phyloP scores from a whole-genome alignment of 2,329 filamentous ascomycete species.

The Colletotrichum viniferum region DNA sequence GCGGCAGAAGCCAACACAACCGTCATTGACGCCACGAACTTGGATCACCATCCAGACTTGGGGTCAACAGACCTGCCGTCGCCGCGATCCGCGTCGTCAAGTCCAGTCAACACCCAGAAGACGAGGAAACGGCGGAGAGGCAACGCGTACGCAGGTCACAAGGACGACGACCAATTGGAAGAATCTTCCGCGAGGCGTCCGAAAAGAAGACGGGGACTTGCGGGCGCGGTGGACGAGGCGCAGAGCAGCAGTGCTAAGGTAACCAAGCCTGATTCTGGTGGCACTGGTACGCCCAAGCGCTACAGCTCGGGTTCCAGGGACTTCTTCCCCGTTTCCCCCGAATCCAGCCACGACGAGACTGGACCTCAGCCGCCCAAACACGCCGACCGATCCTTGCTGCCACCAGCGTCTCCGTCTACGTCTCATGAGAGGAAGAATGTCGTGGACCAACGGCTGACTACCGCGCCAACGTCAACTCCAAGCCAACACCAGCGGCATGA shows the following conservation, averaged over 20 bases:
- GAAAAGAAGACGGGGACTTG: neutral
- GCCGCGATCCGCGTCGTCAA: neutral
- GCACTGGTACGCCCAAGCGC: no score
- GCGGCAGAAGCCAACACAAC: neutral
- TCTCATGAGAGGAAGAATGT: neutral
- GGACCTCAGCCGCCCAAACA: neutral
- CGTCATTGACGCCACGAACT: neutral
- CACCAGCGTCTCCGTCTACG: neutral
- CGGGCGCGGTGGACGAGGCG: neutral
- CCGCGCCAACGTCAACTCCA: neutral
- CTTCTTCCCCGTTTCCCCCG: neutral
- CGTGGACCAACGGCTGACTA: neutral
- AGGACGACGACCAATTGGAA: neutral
- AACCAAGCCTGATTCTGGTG: no score
- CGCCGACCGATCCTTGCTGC: neutral
- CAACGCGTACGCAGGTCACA: neutral
- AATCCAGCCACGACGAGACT: neutral
- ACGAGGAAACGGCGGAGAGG: neutral
- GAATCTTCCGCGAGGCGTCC: neutral
- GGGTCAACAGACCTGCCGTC: neutral
- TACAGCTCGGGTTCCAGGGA: neutral
- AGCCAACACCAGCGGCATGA: neutral
- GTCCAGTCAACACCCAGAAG: neutral
- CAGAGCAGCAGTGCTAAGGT: neutral
- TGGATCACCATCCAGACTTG: neutral